Conservation (phyloP, 2,329 filamentous ascomycete species). For the Xylariaceae sp. region DNA sequence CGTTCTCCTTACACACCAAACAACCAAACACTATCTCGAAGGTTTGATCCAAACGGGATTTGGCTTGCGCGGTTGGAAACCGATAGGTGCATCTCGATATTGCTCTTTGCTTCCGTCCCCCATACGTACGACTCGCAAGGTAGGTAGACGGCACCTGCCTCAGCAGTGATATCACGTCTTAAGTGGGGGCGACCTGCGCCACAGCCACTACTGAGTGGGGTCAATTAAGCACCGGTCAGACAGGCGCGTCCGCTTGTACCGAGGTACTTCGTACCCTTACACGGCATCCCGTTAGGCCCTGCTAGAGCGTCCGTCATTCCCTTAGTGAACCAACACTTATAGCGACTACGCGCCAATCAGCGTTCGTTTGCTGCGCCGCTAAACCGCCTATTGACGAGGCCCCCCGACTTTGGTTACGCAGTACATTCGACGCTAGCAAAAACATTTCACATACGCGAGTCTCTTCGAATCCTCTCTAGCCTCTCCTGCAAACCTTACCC, state of each 20-base stretch:
- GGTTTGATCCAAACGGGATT: background rate
- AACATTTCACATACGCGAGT: conserved; percentile 13
- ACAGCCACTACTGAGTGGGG: background rate
- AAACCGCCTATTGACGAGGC: background rate
- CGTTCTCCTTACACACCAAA: conserved; percentile 22
- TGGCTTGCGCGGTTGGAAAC: background rate
- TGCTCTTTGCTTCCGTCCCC: too few species aligned
- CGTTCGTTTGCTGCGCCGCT: background rate
- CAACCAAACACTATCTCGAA: background rate
- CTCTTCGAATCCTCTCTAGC: conserved; percentile 3
- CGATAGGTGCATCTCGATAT: too few species aligned
- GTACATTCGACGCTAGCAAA: background rate
- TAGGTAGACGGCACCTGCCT: too few species aligned
- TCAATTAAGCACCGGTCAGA: background rate
- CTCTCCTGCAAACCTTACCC: conserved; percentile 2
- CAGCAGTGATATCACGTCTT: too few species aligned
- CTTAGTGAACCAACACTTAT: background rate
- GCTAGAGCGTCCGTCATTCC: background rate
- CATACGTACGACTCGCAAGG: too few species aligned
- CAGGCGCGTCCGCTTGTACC: too few species aligned
- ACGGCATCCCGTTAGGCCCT: background rate
- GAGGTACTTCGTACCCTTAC: background rate
- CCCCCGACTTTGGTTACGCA: background rate
- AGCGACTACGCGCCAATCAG: background rate
- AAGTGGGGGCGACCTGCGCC: too few species aligned